These are phyloP conservation scores for Aspergillus sp. DNA, from an alignment of 2,329 filamentous ascomycete genomes.

Conservation along the genomic window DNA sequence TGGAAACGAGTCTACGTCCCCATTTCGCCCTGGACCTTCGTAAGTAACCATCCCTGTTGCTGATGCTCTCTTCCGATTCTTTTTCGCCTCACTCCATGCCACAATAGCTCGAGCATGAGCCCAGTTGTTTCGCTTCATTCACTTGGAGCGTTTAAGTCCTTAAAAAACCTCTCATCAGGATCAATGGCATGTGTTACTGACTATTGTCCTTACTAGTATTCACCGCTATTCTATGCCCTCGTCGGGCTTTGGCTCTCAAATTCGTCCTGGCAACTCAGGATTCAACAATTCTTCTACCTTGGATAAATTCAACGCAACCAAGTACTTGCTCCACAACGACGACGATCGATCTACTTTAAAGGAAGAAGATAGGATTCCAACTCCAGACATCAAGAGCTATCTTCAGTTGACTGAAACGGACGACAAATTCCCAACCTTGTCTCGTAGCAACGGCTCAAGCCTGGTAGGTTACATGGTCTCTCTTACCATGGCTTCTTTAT, in stretches of 20 bases:
- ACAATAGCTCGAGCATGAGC: background rate
- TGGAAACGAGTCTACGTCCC: conserved; percentile 58
- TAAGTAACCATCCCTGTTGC: conserved; percentile 55
- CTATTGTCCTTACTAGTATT: conserved; percentile 51
- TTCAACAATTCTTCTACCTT: conserved; percentile 51
- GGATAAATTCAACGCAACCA: conserved; percentile 80
- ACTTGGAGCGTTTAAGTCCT: background rate
- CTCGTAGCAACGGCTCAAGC: conserved; percentile 51
- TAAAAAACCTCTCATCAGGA: background rate
- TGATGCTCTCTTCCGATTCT: background rate
- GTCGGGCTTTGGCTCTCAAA: conserved; percentile 42
- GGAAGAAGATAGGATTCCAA: conserved; percentile 53
- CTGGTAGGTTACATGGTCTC: conserved; percentile 47
- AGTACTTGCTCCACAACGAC: conserved; percentile 84
- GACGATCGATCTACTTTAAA: conserved; percentile 57
- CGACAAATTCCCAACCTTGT: conserved; percentile 77
- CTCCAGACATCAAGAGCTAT: conserved; percentile 67
- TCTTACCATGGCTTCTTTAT: background rate
- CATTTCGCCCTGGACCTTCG: conserved; percentile 73
- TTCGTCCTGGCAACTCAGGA: conserved; percentile 30
- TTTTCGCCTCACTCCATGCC: background rate
- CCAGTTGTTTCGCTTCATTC: background rate
- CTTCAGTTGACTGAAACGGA: conserved; percentile 72
- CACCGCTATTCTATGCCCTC: conserved; percentile 96
- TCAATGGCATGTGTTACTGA: conserved; percentile 6